Percentiles rank a stretch among this genome's conserved stretches.
These are phyloP conservation scores for Carex parvula DNA, from an alignment of 176 grass and related monocot species.

Conservation along the genomic window DNA sequence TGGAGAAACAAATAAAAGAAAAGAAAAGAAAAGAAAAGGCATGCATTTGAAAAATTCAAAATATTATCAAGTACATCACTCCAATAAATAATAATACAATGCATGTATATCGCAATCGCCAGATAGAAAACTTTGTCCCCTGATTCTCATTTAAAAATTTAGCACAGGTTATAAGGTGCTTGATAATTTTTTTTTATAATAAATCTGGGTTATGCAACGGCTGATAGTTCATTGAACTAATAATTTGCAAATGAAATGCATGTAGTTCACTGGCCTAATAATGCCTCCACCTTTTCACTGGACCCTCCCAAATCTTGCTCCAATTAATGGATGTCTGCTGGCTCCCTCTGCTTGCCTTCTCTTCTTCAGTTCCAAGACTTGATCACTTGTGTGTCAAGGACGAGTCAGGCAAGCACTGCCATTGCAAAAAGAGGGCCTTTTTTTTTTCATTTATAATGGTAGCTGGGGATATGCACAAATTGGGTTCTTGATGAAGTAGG, in stretches of 20 bases:
- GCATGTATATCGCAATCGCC: not conserved
- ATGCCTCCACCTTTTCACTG: not conserved
- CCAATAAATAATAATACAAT: not conserved
- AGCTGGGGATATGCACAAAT: not conserved
- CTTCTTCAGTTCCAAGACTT: not conserved
- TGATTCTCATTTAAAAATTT: not conserved
- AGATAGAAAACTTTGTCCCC: not conserved
- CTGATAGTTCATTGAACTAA: not conserved
- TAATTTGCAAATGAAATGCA: not conserved
- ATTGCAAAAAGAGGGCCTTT: not conserved
- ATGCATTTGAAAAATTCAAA: not conserved
- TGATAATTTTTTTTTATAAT: not conserved
- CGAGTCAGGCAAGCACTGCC: not conserved
- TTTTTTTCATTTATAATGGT: not conserved
- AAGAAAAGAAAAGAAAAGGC: not conserved
- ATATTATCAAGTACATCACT: not conserved
- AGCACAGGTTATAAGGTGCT: not conserved
- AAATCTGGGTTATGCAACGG: not conserved
- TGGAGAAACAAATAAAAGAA: not conserved
- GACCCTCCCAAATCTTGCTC: conserved; percentile 9
- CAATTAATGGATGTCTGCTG: not conserved
- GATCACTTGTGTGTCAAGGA: too few species aligned
- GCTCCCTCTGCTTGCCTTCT: not conserved
- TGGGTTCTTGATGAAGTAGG: not conserved
- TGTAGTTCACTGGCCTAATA: not conserved